Evolutionary conservation across 148 eudicot species (phyloP).

Genomic region (Mesembryanthemum crystallinum): DNA sequence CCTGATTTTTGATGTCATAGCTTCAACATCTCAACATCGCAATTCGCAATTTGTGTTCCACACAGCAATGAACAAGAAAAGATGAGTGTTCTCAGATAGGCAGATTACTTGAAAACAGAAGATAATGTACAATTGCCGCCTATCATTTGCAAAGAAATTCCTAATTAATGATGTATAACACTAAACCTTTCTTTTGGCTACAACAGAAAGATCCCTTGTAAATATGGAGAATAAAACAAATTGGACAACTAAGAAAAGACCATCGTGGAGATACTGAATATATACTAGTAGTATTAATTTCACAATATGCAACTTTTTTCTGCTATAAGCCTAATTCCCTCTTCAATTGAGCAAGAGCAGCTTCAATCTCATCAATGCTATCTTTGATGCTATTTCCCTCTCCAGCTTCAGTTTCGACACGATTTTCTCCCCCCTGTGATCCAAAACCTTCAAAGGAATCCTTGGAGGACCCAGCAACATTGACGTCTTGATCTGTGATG

Average conservation of each 20-base stretch:
- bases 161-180: too few relatives aligned
- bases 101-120: not conserved
- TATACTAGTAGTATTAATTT: not conserved
- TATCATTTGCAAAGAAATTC: too few relatives aligned
- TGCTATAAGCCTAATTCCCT: constrained; percentile 72
- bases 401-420: constrained; percentile 28
- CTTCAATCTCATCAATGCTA: constrained; percentile 80
- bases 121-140: not conserved
- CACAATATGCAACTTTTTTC: not conserved
- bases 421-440: constrained; percentile 28
- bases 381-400: constrained; percentile 50
- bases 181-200: too few relatives aligned
- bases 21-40: too few relatives aligned
- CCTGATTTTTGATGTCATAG: not conserved
- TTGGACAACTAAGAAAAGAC: not conserved
- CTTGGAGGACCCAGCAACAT: constrained; percentile 18
- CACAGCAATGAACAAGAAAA: not conserved
- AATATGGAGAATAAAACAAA: not conserved
- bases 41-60: not conserved
- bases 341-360: constrained; percentile 80
- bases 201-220: not conserved
- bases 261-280: not conserved
- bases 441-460: constrained; percentile 27
- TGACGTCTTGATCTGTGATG: constrained; percentile 44
- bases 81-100: not conserved